A percentile compares a stretch with the other conserved stretches of the same genome.
phyloP scores from a whole-genome alignment of 2,329 filamentous ascomycete genomes.

The Cordyceps fumosorosea region DNA sequence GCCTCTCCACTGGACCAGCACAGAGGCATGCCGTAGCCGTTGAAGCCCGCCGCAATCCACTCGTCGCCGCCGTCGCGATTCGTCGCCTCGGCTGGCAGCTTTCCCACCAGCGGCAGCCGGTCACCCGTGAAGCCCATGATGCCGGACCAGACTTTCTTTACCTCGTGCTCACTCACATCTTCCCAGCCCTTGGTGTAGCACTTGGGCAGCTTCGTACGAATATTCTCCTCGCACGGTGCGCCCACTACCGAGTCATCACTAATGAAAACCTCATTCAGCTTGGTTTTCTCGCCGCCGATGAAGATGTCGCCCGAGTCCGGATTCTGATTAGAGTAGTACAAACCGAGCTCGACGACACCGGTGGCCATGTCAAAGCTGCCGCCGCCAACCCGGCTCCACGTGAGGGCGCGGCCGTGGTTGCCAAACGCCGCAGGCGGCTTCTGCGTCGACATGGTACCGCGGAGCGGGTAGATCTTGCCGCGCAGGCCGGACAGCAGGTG shows the following conservation, averaged over 20 bases:
- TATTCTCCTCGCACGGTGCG: conserved; percentile 24
- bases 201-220: conserved; percentile 29
- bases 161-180: conserved; percentile 1
- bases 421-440: conserved; percentile 24
- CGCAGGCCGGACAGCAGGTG: conserved; percentile 43
- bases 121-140: conserved; percentile 40
- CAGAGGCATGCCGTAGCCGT: conserved; percentile 44
- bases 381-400: conserved; percentile 41
- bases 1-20: conserved; percentile 43
- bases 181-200: conserved; percentile 28
- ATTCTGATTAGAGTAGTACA: conserved; percentile 22
- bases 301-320: conserved; percentile 36
- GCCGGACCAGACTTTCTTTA: conserved; percentile 40
- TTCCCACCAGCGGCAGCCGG: conserved; percentile 39
- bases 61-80: conserved; percentile 25
- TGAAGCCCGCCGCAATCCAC: conserved; percentile 43
- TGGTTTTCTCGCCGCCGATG: conserved; percentile 42
- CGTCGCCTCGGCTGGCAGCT: conserved; percentile 26
- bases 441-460: conserved; percentile 44
- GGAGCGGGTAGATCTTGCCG: conserved; percentile 35
- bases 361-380: conserved; percentile 40
- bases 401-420: conserved; percentile 24
- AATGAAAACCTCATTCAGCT: conserved; percentile 32
- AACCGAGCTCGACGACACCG: conserved; percentile 27
- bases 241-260: conserved; percentile 37